Evolutionary conservation across 108 stramenopile species (phyloP).

Genomic region (Skeletonema potamos): DNA sequence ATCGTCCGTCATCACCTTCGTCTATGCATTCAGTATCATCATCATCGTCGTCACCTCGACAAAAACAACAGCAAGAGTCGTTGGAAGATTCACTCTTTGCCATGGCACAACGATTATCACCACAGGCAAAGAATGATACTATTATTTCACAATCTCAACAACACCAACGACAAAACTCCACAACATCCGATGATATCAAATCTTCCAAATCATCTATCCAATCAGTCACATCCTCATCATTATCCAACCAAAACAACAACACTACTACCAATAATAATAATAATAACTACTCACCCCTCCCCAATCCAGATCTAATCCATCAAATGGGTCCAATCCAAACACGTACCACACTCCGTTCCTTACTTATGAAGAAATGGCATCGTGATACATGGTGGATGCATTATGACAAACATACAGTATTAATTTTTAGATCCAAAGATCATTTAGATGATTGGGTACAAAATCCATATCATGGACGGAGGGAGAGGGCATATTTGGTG

Average conservation of each 20-base stretch:
- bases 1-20: too few relatives aligned
- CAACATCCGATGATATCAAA: too few relatives aligned
- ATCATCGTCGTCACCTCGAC: too few relatives aligned
- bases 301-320: slow-evolving; percentile 17
- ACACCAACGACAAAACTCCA: background rate
- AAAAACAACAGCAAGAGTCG: too few relatives aligned
- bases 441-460: slow-evolving; percentile 52
- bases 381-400: slow-evolving; percentile 36
- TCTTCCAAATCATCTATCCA: too few relatives aligned
- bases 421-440: slow-evolving; percentile 41
- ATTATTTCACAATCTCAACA: background rate
- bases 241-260: too few relatives aligned
- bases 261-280: too few relatives aligned
- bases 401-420: slow-evolving; percentile 26
- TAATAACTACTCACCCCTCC: slow-evolving; percentile 28
- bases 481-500: slow-evolving; percentile 43
- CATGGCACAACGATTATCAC: too few relatives aligned
- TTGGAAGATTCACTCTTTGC: too few relatives aligned
- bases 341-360: slow-evolving; percentile 43
- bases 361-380: slow-evolving; percentile 56
- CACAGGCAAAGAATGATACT: background rate
- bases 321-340: slow-evolving; percentile 41
- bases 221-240: background rate
- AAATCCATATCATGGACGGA: slow-evolving; percentile 51
- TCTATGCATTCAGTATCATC: too few relatives aligned